Conservation (phyloP, 2,329 filamentous ascomycete genomes). For the Cytospora piceicola region DNA sequence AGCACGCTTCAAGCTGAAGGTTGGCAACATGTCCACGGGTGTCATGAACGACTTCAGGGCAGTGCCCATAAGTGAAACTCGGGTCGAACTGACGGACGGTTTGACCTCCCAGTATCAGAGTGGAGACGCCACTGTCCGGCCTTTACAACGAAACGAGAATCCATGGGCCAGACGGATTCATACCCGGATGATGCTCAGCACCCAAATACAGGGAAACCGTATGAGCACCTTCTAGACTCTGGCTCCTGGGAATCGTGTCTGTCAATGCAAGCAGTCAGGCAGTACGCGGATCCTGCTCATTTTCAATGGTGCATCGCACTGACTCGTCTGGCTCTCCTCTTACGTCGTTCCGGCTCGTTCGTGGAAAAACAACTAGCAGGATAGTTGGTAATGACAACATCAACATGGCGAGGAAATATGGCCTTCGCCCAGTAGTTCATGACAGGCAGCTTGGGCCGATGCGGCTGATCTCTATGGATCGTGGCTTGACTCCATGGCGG, state of each 20-base stretch:
- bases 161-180: neutral
- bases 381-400: neutral
- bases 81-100: neutral
- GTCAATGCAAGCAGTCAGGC: constrained; percentile 7
- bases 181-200: constrained; percentile 2
- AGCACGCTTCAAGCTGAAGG: no score
- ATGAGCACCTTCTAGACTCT: neutral
- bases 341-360: neutral
- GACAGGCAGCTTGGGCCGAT: neutral
- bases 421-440: neutral
- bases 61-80: no score
- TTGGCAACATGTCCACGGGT: no score
- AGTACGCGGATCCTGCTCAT: neutral
- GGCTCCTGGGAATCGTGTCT: neutral
- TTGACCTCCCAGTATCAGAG: neutral
- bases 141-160: neutral
- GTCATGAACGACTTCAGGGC: no score
- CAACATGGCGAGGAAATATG: neutral
- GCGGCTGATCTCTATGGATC: neutral
- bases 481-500: neutral
- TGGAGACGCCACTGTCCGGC: constrained; percentile 1
- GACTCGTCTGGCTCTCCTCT: constrained; percentile 6
- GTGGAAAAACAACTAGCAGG: neutral
- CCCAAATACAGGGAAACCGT: constrained; percentile 3
- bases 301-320: neutral